These are phyloP conservation scores for Lepidium didymum DNA, from an alignment of 345 rosid species.

Conservation along the genomic window DNA sequence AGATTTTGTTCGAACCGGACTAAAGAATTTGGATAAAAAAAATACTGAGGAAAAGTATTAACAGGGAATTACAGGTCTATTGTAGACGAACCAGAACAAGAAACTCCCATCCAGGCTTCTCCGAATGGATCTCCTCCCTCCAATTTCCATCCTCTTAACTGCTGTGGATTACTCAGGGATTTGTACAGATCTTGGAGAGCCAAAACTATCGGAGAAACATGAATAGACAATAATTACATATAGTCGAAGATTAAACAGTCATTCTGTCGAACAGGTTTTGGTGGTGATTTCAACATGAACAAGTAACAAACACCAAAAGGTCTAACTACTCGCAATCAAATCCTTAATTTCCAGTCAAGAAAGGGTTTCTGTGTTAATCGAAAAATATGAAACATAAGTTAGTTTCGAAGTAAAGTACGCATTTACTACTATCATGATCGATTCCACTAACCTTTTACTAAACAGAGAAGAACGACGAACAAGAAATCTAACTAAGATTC, in stretches of 20 bases:
- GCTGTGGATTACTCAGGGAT: slow-evolving; percentile 46
- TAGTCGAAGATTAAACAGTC: background rate
- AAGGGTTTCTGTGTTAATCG: background rate
- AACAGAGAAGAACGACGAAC: background rate
- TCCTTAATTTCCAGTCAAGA: background rate
- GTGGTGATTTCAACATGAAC: background rate
- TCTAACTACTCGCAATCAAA: slow-evolving; percentile 12
- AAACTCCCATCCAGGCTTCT: slow-evolving; percentile 81
- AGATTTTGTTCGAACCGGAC: background rate
- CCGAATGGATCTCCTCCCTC: slow-evolving; percentile 79
- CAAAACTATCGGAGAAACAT: slow-evolving; percentile 38
- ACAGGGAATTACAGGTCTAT: slow-evolving; percentile 44
- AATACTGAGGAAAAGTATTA: slow-evolving; percentile 7
- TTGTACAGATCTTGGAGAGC: slow-evolving; percentile 59
- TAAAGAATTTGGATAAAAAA: background rate
- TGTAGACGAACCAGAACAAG: slow-evolving; percentile 66
- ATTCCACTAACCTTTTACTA: background rate
- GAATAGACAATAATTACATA: background rate
- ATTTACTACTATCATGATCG: background rate
- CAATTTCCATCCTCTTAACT: slow-evolving; percentile 66
- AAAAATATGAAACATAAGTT: background rate
- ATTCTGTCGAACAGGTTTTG: slow-evolving; percentile 2
- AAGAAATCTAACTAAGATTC: background rate
- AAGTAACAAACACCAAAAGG: background rate
- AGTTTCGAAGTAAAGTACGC: background rate